phyloP scores from a whole-genome alignment of 371 early-diverging fungal genomes.

The Funneliformis caledonium region DNA sequence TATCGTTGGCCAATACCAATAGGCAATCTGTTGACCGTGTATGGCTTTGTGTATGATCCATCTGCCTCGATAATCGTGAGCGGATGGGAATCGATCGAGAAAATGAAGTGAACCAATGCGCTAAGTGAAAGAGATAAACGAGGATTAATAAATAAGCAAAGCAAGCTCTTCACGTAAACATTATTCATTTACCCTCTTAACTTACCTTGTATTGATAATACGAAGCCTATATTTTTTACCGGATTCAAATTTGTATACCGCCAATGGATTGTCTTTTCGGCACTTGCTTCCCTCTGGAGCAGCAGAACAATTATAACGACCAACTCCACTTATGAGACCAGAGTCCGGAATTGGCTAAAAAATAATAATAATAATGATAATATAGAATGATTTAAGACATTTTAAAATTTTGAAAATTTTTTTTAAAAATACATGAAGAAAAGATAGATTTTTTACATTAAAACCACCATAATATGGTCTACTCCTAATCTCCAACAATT shows the following conservation, averaged over 20 bases:
- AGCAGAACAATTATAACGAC: neutral
- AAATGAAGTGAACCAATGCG: constrained; percentile 41
- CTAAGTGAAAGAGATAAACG: neutral
- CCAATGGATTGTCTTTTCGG: neutral
- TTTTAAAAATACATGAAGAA: neutral
- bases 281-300: neutral
- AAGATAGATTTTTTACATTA: constrained; percentile 37
- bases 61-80: constrained; percentile 54
- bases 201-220: constrained; percentile 28
- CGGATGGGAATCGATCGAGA: constrained; percentile 50
- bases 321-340: constrained; percentile 1
- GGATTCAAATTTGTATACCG: constrained; percentile 61
- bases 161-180: neutral
- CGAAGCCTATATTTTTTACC: constrained; percentile 57
- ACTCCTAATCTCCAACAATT: constrained; percentile 53
- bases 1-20: constrained; percentile 49
- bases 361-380: neutral
- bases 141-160: too few species aligned
- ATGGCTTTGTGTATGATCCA: constrained; percentile 47
- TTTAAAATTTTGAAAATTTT: neutral
- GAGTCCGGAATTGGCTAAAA: constrained; percentile 11
- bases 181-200: neutral
- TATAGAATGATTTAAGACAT: neutral
- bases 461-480: constrained; percentile 32
- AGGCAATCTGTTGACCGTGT: constrained; percentile 39